Evolutionary conservation across 768 basidiomycete species (phyloP).

Genomic region (Lentinula guzmanii): DNA sequence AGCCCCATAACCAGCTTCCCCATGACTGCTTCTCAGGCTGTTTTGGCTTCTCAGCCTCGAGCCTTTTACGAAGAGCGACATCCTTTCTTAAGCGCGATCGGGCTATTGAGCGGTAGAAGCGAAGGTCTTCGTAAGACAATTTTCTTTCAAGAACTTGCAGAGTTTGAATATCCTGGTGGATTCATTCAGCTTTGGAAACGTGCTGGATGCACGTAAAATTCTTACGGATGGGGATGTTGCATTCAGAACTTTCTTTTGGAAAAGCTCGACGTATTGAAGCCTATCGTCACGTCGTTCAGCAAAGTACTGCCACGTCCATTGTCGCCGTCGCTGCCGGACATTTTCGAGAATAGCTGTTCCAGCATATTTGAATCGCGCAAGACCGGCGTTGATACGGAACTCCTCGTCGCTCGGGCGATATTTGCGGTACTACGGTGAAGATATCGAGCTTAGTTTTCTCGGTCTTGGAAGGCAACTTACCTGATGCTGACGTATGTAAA

Average conservation of each 20-base stretch:
- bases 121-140: conserved; percentile 89
- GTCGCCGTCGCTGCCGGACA: conserved; percentile 73
- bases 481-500: conserved; percentile 82
- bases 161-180: conserved; percentile 38
- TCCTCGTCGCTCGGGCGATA: conserved; percentile 66
- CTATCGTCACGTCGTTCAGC: conserved; percentile 84
- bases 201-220: not conserved
- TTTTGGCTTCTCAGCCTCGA: conserved; percentile 62
- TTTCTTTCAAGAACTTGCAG: conserved; percentile 73
- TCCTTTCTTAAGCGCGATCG: conserved; percentile 86
- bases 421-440: conserved; percentile 62
- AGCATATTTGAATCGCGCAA: conserved; percentile 74
- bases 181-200: not conserved
- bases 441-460: not conserved
- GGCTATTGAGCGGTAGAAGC: conserved; percentile 95
- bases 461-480: conserved; percentile 23
- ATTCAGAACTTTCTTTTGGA: conserved; percentile 65
- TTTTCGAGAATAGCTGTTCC: conserved; percentile 72
- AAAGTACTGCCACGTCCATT: conserved; percentile 93
- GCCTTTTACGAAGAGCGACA: conserved; percentile 56
- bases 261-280: conserved; percentile 77
- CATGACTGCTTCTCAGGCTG: conserved; percentile 47
- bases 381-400: conserved; percentile 52
- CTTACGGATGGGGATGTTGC: conserved; percentile 51
- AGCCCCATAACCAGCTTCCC: conserved; percentile 82